Evolutionary conservation across 257 asterid species (phyloP).

Genomic region (Nicotiana undulata): DNA sequence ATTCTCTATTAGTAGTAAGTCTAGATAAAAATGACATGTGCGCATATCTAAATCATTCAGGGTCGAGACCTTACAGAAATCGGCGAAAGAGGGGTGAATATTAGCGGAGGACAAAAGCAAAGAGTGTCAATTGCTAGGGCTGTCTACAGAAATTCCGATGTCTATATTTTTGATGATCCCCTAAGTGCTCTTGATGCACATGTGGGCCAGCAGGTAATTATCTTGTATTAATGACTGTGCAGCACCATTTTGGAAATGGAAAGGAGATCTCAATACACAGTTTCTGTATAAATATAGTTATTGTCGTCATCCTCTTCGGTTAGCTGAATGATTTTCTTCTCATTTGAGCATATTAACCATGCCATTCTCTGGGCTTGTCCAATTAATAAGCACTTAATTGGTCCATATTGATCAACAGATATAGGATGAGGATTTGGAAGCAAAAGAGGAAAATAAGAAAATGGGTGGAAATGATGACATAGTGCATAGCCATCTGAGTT

Average conservation of each 20-base stretch:
- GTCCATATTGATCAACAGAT: background rate
- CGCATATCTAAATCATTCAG: slow-evolving; percentile 25
- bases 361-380: background rate
- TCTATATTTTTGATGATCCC: slow-evolving; percentile 86
- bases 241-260: background rate
- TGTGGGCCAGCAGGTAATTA: slow-evolving; percentile 69
- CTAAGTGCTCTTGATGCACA: slow-evolving; percentile 87
- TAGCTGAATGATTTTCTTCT: background rate
- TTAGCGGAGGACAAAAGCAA: slow-evolving; percentile 95
- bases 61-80: slow-evolving; percentile 90
- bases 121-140: slow-evolving; percentile 97
- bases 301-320: background rate
- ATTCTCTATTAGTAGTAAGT: background rate
- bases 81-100: slow-evolving; percentile 92
- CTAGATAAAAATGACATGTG: background rate
- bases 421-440: background rate
- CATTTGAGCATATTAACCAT: background rate
- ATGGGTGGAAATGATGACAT: background rate
- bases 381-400: background rate
- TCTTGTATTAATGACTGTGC: background rate
- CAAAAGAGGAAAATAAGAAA: background rate
- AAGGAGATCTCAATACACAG: background rate
- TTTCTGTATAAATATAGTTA: background rate
- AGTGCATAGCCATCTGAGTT: background rate
- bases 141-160: slow-evolving; percentile 77